Evolutionary conservation across 2,329 filamentous ascomycete species (phyloP).

Genomic region (Fusarium sp.): DNA sequence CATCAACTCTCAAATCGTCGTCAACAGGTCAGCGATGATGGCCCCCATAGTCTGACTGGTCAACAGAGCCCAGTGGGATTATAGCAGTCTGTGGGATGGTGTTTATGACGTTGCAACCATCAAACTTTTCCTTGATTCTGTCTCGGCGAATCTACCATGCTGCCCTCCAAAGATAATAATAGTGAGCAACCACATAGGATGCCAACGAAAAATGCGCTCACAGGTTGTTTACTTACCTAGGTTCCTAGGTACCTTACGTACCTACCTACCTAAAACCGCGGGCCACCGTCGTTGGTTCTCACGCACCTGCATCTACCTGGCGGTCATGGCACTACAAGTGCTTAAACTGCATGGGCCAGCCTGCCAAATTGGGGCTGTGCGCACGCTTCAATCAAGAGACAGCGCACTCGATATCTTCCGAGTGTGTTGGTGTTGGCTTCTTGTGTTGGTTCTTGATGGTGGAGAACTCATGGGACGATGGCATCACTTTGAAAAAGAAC

Average conservation of each 20-base stretch:
- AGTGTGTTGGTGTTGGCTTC: conserved; percentile 39
- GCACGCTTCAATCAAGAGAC: conserved; percentile 10
- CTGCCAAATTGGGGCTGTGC: conserved; percentile 31
- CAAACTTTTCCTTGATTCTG: conserved; percentile 3
- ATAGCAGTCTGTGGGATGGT: conserved; percentile 1
- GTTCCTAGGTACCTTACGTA: not conserved
- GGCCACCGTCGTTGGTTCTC: conserved; percentile 2
- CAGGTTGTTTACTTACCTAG: not conserved
- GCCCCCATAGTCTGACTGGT: not conserved
- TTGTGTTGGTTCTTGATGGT: conserved; percentile 34
- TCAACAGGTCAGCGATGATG: not conserved
- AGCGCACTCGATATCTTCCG: conserved; percentile 17
- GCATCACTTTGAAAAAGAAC: conserved; percentile 20
- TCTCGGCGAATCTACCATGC: conserved; percentile 6
- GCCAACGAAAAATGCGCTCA: not conserved
- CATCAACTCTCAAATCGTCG: not conserved
- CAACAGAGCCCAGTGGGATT: not conserved
- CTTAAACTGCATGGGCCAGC: conserved; percentile 27
- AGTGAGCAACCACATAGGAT: not conserved
- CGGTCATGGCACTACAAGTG: conserved; percentile 4
- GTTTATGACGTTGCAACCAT: not conserved
- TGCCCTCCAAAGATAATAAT: not conserved
- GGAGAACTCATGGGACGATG: conserved; percentile 39
- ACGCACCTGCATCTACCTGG: conserved; percentile 10
- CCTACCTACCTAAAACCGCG: not conserved